Conservation (phyloP, 129 eudicot genomes). For the Chrysanthemum lavandulifolium region DNA sequence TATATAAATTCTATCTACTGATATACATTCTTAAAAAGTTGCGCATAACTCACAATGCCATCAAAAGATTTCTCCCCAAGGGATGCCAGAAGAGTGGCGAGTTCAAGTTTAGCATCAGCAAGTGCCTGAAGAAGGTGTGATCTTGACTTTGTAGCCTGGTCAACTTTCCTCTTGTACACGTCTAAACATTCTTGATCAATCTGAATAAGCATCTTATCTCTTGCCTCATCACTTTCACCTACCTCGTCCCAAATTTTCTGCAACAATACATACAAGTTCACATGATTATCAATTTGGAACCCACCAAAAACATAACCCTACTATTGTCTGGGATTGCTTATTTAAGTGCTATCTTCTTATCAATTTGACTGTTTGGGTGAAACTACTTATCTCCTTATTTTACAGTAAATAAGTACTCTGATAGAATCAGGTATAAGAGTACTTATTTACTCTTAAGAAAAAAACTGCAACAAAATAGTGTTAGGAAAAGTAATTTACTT, state of each 20-base stretch:
- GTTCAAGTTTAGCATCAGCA: constrained; percentile 64
- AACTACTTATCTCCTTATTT: not conserved
- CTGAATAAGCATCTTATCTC: constrained; percentile 95
- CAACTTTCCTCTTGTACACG: constrained; percentile 74
- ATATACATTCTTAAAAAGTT: constrained; percentile 14
- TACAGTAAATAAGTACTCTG: not conserved
- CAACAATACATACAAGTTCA: constrained; percentile 21
- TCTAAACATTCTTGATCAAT: constrained; percentile 80
- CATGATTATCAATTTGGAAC: not conserved
- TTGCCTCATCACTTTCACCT: constrained; percentile 87
- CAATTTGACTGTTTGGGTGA: too few species aligned
- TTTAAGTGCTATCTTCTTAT: too few species aligned
- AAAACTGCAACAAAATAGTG: not conserved
- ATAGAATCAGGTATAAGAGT: not conserved
- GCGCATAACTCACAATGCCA: constrained; percentile 43
- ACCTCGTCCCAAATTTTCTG: constrained; percentile 99
- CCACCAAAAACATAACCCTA: not conserved
- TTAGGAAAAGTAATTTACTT: constrained; percentile 39
- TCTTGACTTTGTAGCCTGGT: constrained; percentile 60
- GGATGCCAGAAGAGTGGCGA: constrained; percentile 47
- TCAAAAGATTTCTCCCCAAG: constrained; percentile 67
- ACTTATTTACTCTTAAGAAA: not conserved
- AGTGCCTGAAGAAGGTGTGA: constrained; percentile 59
- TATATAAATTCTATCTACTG: not conserved
- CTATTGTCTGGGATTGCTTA: too few species aligned